Evolutionary conservation across 2,329 filamentous ascomycete species (phyloP).

Genomic region (Xylariaceae sp.): DNA sequence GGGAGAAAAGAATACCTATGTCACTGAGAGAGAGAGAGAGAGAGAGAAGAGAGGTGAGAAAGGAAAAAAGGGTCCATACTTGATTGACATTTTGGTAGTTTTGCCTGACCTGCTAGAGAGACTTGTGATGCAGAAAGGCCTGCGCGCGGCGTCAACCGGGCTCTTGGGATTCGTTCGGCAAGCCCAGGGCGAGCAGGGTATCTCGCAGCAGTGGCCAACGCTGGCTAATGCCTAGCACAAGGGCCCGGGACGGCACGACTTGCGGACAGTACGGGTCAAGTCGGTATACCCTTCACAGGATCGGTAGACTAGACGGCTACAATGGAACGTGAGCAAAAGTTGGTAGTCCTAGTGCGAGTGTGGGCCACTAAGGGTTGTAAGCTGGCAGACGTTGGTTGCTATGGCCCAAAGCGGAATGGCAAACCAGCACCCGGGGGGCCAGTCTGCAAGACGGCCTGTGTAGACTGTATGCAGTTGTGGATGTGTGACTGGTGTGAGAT

Average conservation of each 20-base stretch:
- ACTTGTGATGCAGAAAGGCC: constrained; percentile 21
- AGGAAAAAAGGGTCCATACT: constrained; percentile 29
- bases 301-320: constrained; percentile 14
- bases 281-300: constrained; percentile 18
- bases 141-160: constrained; percentile 29
- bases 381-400: constrained; percentile 22
- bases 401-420: constrained; percentile 25
- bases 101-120: constrained; percentile 13
- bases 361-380: constrained; percentile 30
- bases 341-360: constrained; percentile 30
- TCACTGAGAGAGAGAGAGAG: neutral
- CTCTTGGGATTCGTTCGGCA: constrained; percentile 34
- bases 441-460: constrained; percentile 20
- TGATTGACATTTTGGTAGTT: constrained; percentile 37
- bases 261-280: constrained; percentile 28
- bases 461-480: constrained; percentile 6
- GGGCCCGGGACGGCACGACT: constrained; percentile 32
- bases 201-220: constrained; percentile 18
- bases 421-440: constrained; percentile 16
- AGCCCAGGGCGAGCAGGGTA: constrained; percentile 28
- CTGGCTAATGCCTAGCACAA: constrained; percentile 24
- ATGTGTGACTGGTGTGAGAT: neutral
- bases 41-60: constrained; percentile 1
- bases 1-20: neutral
- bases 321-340: constrained; percentile 6